Evolutionary conservation across 495 filamentous ascomycete genomes (phyloP).

Genomic region (Entonaema liquescens): DNA sequence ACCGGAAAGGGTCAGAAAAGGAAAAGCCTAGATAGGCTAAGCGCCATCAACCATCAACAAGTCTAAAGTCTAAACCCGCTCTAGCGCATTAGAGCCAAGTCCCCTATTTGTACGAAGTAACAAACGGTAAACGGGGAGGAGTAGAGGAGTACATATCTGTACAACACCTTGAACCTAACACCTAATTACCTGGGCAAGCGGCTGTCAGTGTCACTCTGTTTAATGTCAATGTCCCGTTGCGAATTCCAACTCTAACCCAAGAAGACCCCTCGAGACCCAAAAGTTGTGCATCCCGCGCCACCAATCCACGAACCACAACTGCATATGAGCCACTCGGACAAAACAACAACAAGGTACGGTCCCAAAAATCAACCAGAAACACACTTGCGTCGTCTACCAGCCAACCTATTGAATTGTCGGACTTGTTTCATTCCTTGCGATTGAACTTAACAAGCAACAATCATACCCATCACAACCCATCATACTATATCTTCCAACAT

Average conservation of each 20-base stretch:
- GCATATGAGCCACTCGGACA: neutral
- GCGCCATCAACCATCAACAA: neutral
- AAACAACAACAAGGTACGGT: slow-evolving; percentile 10
- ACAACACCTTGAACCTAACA: neutral
- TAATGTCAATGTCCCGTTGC: slow-evolving; percentile 3
- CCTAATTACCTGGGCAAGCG: neutral
- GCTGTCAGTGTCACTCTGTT: slow-evolving; percentile 6
- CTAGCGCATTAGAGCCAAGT: slow-evolving; percentile 20
- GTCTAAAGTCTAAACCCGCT: slow-evolving; percentile 7
- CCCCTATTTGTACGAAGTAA: slow-evolving; percentile 20
- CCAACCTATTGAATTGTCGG: slow-evolving; percentile 13
- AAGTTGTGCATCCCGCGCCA: slow-evolving; percentile 2
- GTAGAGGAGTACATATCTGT: too few relatives aligned
- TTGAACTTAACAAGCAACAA: slow-evolving; percentile 33
- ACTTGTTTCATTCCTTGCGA: slow-evolving; percentile 24
- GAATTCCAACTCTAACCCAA: slow-evolving; percentile 9
- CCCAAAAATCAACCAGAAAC: slow-evolving; percentile 11
- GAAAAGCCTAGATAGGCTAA: slow-evolving; percentile 27
- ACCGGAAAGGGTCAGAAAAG: neutral
- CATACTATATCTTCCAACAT: slow-evolving; percentile 17
- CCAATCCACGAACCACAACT: neutral
- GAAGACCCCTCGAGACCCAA: neutral
- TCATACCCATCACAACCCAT: slow-evolving; percentile 3
- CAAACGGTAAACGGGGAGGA: neutral
- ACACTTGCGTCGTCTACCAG: slow-evolving; percentile 16